A percentile compares a stretch with the other conserved stretches of the same genome.
phyloP scores from a whole-genome alignment of 441 rosid genomes.

The Geranium incanum region DNA sequence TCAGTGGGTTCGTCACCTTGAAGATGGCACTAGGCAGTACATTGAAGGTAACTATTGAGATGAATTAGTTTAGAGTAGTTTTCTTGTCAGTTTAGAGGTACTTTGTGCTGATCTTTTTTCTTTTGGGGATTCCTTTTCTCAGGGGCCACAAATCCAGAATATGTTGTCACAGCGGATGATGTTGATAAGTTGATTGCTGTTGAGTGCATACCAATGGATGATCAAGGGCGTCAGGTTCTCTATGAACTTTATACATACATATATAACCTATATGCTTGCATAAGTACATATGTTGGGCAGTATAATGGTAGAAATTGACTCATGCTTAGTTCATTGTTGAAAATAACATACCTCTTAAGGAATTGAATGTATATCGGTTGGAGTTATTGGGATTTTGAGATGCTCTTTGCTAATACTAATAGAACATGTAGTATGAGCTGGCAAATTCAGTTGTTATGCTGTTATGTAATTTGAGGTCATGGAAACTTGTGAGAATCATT shows the following conservation, averaged over 20 bases:
- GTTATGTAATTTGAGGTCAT: neutral
- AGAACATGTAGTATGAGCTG: neutral
- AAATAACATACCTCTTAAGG: neutral
- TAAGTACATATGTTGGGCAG: neutral
- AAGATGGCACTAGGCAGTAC: constrained; percentile 88
- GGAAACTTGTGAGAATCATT: neutral
- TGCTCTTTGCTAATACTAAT: neutral
- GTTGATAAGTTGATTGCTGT: constrained; percentile 92
- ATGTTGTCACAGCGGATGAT: constrained; percentile 96
- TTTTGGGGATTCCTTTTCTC: constrained; percentile 18
- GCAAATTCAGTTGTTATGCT: neutral
- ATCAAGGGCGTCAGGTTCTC: constrained; percentile 81
- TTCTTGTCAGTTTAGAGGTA: constrained; percentile 8
- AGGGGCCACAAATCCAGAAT: constrained; percentile 99
- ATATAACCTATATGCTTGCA: neutral
- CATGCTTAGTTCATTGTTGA: neutral
- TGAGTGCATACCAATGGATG: constrained; percentile 99
- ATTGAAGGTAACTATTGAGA: constrained; percentile 66
- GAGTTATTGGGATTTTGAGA: neutral
- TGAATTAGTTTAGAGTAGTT: neutral
- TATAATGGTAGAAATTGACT: neutral
- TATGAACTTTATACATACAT: neutral
- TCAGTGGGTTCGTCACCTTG: constrained; percentile 97
- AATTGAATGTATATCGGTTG: neutral
- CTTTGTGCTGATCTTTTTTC: constrained; percentile 8